Evolutionary conservation across 192 early-diverging fungal species (phyloP).

Genomic region (Umbelopsis sp.): DNA sequence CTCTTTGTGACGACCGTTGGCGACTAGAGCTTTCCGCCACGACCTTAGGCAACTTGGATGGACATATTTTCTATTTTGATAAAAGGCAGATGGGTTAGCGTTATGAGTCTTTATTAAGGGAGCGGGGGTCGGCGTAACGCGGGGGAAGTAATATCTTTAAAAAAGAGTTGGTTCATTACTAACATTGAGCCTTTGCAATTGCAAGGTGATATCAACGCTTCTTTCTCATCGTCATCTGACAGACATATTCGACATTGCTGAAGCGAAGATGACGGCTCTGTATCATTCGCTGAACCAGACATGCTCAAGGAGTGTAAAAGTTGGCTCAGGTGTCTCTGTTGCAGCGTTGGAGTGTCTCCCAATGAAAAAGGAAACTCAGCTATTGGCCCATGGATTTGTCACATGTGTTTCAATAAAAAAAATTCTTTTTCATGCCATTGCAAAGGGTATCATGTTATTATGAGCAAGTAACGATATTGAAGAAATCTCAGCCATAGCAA

Average conservation of each 20-base stretch:
- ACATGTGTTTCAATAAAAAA: too few species aligned
- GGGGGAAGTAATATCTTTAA: too few species aligned
- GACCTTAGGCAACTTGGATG: constrained; percentile 35
- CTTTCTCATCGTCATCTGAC: constrained; percentile 27
- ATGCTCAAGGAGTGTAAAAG: neutral
- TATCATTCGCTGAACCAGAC: neutral
- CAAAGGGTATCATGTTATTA: too few species aligned
- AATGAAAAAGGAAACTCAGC: neutral
- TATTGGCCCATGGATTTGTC: neutral
- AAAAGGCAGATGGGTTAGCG: neutral
- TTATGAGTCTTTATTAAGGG: neutral
- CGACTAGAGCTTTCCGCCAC: constrained; percentile 34
- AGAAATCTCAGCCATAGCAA: too few species aligned
- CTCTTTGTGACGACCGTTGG: constrained; percentile 25
- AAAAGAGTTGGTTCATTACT: neutral
- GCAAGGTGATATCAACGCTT: constrained; percentile 38
- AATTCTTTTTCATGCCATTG: too few species aligned
- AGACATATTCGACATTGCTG: constrained; percentile 41
- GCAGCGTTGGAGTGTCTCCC: neutral
- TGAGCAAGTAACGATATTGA: too few species aligned
- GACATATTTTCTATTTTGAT: constrained; percentile 37
- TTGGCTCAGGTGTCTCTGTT: neutral
- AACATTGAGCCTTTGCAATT: constrained; percentile 45
- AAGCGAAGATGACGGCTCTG: neutral
- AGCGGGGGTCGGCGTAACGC: neutral